Evolutionary conservation across 371 early-diverging fungal genomes (phyloP), one percentile per base, ranked within the genome.

Genomic region (Rhizopus sp.): DNA sequence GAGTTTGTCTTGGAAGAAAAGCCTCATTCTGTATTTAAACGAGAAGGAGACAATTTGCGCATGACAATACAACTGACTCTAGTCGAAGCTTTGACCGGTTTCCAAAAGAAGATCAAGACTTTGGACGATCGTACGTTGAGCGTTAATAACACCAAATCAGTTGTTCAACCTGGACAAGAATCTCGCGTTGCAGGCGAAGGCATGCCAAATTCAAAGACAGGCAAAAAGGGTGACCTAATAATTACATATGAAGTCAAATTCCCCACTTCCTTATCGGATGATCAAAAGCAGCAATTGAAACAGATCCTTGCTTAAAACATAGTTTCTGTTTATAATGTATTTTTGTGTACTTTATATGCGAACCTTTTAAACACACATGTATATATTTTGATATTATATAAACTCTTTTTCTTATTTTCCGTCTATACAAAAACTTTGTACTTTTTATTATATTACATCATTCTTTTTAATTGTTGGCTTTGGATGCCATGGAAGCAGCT

Each of bases 1-100:
- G 98, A 93, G 56, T 95, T 99, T 70, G 78, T 95, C 16, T 60
- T 99, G n/a, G 92, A 92, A 62, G 98, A 98, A 69, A 95, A 94
- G 70, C 93, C 96, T 10, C 96, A 99, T 72, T 55, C 85, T 5
- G 29, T 75, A 7, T 96, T 91, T 75, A 93, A 83, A 59, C 92
- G 98, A 33, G 90, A 91, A n/a, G 96, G 95, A 35, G 91, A 98
- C 64, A 82, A 97, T 69, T 79, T 99, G 51, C 73, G 81, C 29
- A 68, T 83, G 8, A 74, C 69, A 0, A 55, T 98, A 13, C 66
- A 83, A 31, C 68, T 99, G 30, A 72, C 81, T 1, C 78, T 99
- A 6, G 75, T 75, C 3, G 96, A 97, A 62, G 93, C 95, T 3
- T 73, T 96, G 34, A 67, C 82, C 30, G 97, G 96, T 13, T 95